A percentile compares a stretch with the other conserved stretches of the same genome.
Conservation (phyloP, 2,329 filamentous ascomycete genomes). For the Corniculantispora saksenae region DNA sequence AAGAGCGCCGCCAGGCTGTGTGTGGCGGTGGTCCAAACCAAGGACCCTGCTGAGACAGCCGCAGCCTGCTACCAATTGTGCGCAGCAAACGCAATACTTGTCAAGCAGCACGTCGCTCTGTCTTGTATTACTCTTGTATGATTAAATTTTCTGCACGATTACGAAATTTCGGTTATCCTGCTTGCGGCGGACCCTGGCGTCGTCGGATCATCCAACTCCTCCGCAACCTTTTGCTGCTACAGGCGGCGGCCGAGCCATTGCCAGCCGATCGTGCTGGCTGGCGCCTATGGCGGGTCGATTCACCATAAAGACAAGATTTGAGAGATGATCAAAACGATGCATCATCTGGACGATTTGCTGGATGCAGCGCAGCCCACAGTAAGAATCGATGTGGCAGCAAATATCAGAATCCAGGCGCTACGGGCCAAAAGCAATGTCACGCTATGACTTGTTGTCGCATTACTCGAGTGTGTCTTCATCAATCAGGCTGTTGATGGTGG, state of each 20-base stretch:
- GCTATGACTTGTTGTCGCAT: neutral
- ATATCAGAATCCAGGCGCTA: neutral
- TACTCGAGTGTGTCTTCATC: neutral
- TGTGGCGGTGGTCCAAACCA: neutral
- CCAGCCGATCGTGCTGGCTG: neutral
- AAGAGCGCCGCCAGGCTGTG: neutral
- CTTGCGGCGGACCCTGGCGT: neutral
- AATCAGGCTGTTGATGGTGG: neutral
- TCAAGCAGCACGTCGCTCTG: neutral
- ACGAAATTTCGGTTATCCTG: neutral
- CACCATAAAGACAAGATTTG: neutral
- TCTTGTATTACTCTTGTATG: neutral
- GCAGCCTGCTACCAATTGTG: neutral
- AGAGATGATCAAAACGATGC: neutral
- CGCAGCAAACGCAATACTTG: neutral
- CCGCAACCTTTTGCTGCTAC: neutral
- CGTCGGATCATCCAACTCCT: neutral
- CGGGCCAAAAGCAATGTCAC: neutral
- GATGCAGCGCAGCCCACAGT: neutral
- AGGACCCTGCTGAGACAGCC: neutral
- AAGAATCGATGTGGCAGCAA: neutral
- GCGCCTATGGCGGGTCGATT: neutral
- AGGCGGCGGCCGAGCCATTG: neutral
- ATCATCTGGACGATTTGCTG: neutral
- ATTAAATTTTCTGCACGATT: neutral